Evolutionary conservation across 495 filamentous ascomycete species (phyloP), one percentile per base, ranked within the genome.

Genomic region (Penicillium lividum): DNA sequence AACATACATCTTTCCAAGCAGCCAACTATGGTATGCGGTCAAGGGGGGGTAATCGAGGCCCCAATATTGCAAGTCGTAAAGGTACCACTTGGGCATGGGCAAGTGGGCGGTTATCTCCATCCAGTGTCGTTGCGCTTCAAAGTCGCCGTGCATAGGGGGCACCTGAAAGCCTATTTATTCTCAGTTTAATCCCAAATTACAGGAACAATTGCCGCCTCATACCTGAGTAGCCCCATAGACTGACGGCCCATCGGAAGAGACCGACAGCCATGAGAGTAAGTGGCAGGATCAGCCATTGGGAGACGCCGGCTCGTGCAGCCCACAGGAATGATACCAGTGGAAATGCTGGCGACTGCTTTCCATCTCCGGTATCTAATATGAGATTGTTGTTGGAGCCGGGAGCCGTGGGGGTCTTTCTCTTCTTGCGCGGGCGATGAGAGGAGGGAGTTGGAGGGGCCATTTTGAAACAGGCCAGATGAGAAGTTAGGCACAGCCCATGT

Each of bases 121-220:
- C 94, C 94, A 98, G 67, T 98, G 94, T 63, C 94, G 74, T 70
- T 98, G 94, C 7, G 95, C 94, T 72, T 98, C 94, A 69, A 97
- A 97, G 71, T 98, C 94, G 53, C 94, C 94, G 64, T 95, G 86
- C 87, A 97, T 93, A 15, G 94, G 94, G 4, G 92, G 92, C 42
- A 85, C 84, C 59, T 87, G 74, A 60, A 86, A 90, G 49, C 92
- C 91, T 92, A 54, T 0, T 47, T n/a, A 13, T 1, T 42, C 48
- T 77, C 27, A 77, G 63, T 16, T 7, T 18, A 4, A 3, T 29
- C 31, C 18, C n/a, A 30, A 38, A 57, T 33, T 30, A 5, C 29
- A 16, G 10, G 22, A 45, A 45, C 5, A n/a, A 16, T 16, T 46
- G 54, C 15, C 9, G 25, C 13, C 8, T 11, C 77, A 22, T 75